Evolutionary conservation across 495 filamentous ascomycete species (phyloP).

Genomic region (Talaromyces thailandensis): DNA sequence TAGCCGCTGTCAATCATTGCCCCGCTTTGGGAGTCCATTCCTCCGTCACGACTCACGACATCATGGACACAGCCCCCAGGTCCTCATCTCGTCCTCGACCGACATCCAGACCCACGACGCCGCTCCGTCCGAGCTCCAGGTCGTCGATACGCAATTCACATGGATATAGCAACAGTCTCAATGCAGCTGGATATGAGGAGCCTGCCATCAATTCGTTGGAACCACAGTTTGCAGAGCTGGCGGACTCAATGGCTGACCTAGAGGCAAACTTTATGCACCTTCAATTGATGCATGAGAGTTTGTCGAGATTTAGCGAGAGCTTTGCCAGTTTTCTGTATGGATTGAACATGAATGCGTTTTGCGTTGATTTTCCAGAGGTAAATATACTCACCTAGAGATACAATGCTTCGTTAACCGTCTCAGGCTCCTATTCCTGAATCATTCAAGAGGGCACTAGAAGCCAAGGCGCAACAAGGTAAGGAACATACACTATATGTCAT

Average conservation of each 20-base stretch:
- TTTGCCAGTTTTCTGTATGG: slow-evolving; percentile 95
- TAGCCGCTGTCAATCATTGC: not conserved
- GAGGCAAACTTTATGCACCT: slow-evolving; percentile 97
- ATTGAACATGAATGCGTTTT: slow-evolving; percentile 98
- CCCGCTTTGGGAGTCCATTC: not conserved
- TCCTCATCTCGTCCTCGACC: slow-evolving; percentile 34
- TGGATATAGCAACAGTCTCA: slow-evolving; percentile 38
- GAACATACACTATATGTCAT: not conserved
- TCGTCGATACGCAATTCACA: slow-evolving; percentile 72
- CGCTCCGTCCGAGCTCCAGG: slow-evolving; percentile 82
- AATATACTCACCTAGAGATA: not conserved
- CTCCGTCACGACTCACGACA: not conserved
- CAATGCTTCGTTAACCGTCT: slow-evolving; percentile 5
- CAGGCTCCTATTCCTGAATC: slow-evolving; percentile 62
- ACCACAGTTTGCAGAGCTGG: slow-evolving; percentile 84
- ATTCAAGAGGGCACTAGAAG: slow-evolving; percentile 58
- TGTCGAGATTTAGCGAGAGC: slow-evolving; percentile 90
- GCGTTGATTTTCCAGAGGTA: slow-evolving; percentile 96
- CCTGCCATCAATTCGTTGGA: slow-evolving; percentile 78
- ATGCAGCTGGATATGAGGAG: slow-evolving; percentile 38
- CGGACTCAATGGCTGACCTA: slow-evolving; percentile 88
- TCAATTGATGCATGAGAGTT: slow-evolving; percentile 92
- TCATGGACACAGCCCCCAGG: slow-evolving; percentile 28
- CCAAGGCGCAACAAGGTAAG: slow-evolving; percentile 36
- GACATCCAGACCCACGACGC: slow-evolving; percentile 80